Base-by-base conservation (phyloP, 441 rosid genomes). In the Theobroma grandiflorum region DNA sequence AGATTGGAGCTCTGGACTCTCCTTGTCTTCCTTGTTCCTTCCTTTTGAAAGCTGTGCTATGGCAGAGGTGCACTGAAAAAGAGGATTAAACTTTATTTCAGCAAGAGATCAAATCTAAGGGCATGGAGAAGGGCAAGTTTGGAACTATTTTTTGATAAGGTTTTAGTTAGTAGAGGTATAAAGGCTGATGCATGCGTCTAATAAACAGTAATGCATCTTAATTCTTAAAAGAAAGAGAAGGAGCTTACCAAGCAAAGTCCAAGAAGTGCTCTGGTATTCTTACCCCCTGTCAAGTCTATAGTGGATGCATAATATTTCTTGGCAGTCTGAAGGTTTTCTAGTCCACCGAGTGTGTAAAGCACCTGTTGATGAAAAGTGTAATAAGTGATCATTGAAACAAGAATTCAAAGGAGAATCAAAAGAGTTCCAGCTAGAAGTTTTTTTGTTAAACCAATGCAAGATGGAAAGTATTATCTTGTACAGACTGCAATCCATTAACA, bases 291-390 rank as follows among this genome's bases (percentile, higher is more conserved):
- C 85, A 97, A 84, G 80, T 91, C 95, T 78, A 94, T 83, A 49
- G 99, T 84, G 77, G 98, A 91, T 38, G 99, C 91, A 83, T 93
- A 95, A 83, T 97, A 97, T 83, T 95, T 97, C 90, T 91, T 93
- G 57, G 99, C 98, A 49, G 94, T 86, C 61, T 87, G 89, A 83
- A 93, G 86, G 89, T 93, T 97, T 80, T 97, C 99, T 15, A 91
- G 84, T 80, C 99, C 99, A 58, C 98, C 99, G 5, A 93, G 87
- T 3, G 99, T 97, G 87, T 97, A 97, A 66, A 97, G 94, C 68
- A 97, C 99, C 99, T 95, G 90, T 82, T 69, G 53, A 75, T 68
- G 45, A 78, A 77, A 73, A 37, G 55, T 9, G 40, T 20, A 40
- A 74, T 64, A 35, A 63, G 52, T 2, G 35, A 76, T 35, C 18